Base-by-base conservation (phyloP, 768 basidiomycete species). In the Tulasnella sp. region DNA sequence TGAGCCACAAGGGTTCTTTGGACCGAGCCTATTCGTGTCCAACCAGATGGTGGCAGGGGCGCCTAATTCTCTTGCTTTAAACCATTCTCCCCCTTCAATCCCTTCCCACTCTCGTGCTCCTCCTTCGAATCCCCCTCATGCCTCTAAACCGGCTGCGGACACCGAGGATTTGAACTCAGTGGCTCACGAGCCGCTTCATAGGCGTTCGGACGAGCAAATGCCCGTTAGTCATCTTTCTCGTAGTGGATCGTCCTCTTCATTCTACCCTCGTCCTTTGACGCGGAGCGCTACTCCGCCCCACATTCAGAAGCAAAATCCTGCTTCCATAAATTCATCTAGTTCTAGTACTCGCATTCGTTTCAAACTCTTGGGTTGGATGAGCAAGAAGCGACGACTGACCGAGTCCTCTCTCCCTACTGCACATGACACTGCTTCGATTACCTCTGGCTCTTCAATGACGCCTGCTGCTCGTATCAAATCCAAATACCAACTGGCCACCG, bases 391-490 rank as follows among this genome's bases (percentile, higher is more conserved):
- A 49, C 22, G 52, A 68, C 75, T 76, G 75, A 76, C 75, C 37
- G 75, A 76, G 67, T 39, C 75, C 25, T 68, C 67, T 69, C 39
- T 69, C 67, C 38, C 36, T 64, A 12, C 69, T 69, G 17, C 75
- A 70, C 72, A 45, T 73, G 49, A 45, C 19, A 38, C 37, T 25
- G 25, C 75, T n/a, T 54, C 67, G 1, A 31, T 67, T 40, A 36
- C 12, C 40, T 42, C 75, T n/a, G 36, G 39, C 39, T 45, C 72
- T 45, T 40, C 67, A n/a, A 40, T 69, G 64, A 69, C 75, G 19
- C 75, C 75, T 42, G 75, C 75, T 25, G 64, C 75, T 22, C 75
- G 75, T 34, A 76, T 76, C 75, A 76, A 76, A 76, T 36, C 75
- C 34, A 68, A 71, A 69, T 76, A 76, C 31, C 75, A 76, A 76